These are phyloP conservation scores for Hirschfeldia incana DNA, from an alignment of 345 rosid species.

Conservation along the genomic window DNA sequence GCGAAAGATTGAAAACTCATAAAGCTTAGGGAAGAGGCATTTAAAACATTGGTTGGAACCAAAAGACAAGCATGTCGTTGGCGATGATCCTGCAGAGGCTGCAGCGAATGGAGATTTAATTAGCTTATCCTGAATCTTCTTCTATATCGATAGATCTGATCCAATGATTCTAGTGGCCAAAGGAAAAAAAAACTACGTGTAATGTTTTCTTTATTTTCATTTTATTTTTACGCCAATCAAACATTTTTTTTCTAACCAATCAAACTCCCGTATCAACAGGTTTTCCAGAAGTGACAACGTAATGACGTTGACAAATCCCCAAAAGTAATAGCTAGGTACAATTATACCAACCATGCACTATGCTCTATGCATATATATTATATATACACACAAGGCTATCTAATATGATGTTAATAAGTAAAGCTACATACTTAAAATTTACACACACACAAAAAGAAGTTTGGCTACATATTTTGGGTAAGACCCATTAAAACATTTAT, in stretches of 20 bases:
- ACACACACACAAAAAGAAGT: too few relatives aligned
- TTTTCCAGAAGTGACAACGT: neutral
- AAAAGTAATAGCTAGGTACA: constrained; percentile 1
- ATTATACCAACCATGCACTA: neutral
- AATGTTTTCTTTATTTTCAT: neutral
- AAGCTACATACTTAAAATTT: too few relatives aligned
- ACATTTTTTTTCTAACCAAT: neutral
- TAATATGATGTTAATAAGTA: neutral
- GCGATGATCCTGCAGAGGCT: neutral
- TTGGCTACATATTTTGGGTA: constrained; percentile 19
- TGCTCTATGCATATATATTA: neutral
- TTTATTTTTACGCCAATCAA: neutral
- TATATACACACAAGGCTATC: neutral
- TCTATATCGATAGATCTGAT: neutral
- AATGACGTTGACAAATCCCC: neutral
- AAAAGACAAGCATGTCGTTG: neutral
- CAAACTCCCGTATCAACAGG: neutral
- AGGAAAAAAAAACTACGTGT: neutral
- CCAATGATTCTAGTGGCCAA: neutral
- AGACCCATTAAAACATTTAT: constrained; percentile 27
- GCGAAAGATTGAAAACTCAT: neutral
- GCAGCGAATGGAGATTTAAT: neutral
- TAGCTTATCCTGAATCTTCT: neutral
- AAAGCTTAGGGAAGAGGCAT: neutral
- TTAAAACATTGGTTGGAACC: neutral